Evolutionary conservation across 805 yeast species (phyloP).

Genomic region (Maudiozyma pseudohumilis): DNA sequence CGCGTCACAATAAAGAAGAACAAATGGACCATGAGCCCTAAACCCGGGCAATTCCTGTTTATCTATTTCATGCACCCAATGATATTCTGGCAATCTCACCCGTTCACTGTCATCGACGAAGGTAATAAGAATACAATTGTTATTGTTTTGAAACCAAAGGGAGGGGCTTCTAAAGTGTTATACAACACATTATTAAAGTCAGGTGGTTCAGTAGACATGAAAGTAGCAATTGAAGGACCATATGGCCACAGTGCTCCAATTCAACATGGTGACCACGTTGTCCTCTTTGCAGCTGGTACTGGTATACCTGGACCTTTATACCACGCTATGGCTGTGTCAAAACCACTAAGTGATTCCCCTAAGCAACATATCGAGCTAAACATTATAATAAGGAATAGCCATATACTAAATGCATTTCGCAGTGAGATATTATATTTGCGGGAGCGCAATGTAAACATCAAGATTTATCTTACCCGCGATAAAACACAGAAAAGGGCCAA

Average conservation of each 20-base stretch:
- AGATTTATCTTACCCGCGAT: constrained; percentile 12
- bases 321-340: constrained; percentile 32
- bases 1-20: constrained; percentile 9
- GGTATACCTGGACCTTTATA: constrained; percentile 58
- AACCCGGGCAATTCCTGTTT: constrained; percentile 38
- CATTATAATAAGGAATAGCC: constrained; percentile 10
- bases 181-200: constrained; percentile 26
- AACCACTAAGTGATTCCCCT: background rate
- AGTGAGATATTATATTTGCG: constrained; percentile 11
- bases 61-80: constrained; percentile 38
- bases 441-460: constrained; percentile 10
- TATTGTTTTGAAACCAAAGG: constrained; percentile 37
- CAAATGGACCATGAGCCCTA: constrained; percentile 12
- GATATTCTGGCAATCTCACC: constrained; percentile 49
- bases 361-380: constrained; percentile 11
- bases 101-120: constrained; percentile 41
- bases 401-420: constrained; percentile 14
- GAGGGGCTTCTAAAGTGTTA: constrained; percentile 35
- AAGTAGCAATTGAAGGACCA: constrained; percentile 53
- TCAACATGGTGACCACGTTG: constrained; percentile 41
- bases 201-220: constrained; percentile 24
- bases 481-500: background rate
- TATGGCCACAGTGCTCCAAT: constrained; percentile 49
- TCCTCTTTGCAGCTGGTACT: constrained; percentile 63
- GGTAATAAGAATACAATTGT: constrained; percentile 27